Evolutionary conservation across 768 basidiomycete genomes (phyloP), one percentile per base, ranked within the genome.

Genomic region (Macrolepiota fuliginosa): DNA sequence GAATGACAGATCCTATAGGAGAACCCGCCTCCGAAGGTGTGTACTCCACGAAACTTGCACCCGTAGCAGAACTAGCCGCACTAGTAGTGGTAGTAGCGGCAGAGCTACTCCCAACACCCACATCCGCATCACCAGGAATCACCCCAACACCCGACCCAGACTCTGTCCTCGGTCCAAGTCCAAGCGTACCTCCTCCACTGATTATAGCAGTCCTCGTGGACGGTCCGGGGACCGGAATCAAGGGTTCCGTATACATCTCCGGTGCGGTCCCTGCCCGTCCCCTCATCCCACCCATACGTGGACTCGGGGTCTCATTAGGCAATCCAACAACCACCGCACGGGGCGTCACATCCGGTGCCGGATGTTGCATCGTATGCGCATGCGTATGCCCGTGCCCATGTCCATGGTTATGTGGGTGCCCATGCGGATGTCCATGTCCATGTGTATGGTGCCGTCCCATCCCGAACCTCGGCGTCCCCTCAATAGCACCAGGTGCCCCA

Each of bases 401-500:
- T 63, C 62, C 47, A 58, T 61, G 72, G 66, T 36, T 70, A 73
- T 58, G 73, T 70, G 55, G 22, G 63, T 65, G 47, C 71, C 61
- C 19, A 1, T 71, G 69, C 3, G 70, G 73, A 6, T 67, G 62
- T 49, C 66, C 71, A 32, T 71, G 46, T 15, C 32, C 56, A 29
- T 29, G 50, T 10, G 42, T 45, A 6, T n/a, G n/a, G 15, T n/a
- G n/a, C n/a, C 7, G 32, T 50, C 58, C 52, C 25, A 61, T 52
- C 17, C 36, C 35, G 27, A 61, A 61, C 11, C 52, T 32, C 29
- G 59, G 59, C n/a, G 59, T 61, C 19, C 25, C 74, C 15, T 69
- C 72, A 53, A 90, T 85, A 0, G 92, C 92, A 54, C 92, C 92
- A 0, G 92, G 92, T 0, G 93, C 92, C 40, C 92, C 92, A 9